Percentiles rank a stretch among this genome's conserved stretches.
Conservation (phyloP, 2,329 filamentous ascomycete species). For the Colletotrichum chlorophyti region DNA sequence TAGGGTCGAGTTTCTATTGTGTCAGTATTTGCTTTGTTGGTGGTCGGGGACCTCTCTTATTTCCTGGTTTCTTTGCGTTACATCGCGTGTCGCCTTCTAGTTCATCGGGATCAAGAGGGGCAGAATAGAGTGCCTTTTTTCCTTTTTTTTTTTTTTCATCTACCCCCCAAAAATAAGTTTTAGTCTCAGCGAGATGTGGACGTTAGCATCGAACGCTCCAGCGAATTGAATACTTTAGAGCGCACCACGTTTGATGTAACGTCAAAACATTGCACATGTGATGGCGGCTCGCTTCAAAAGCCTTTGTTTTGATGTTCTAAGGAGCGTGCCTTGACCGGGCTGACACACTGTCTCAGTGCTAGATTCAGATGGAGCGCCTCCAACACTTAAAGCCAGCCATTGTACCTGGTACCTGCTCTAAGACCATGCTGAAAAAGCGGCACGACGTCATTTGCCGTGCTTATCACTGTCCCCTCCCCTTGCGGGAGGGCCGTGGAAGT, state of each 20-base stretch:
- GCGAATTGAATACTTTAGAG: constrained; percentile 29
- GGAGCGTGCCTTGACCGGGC: constrained; percentile 3
- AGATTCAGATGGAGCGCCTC: background rate
- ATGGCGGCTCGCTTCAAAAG: background rate
- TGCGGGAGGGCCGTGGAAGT: constrained; percentile 2
- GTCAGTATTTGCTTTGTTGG: constrained; percentile 25
- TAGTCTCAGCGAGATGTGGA: constrained; percentile 25
- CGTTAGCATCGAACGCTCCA: constrained; percentile 24
- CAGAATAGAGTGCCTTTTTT: constrained; percentile 22
- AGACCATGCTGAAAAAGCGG: background rate
- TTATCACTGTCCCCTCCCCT: background rate
- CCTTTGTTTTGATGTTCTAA: background rate
- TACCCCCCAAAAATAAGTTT: constrained; percentile 16
- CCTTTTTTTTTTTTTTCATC: no score
- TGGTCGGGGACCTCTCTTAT: constrained; percentile 13
- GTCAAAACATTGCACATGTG: constrained; percentile 2
- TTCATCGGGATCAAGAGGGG: constrained; percentile 13
- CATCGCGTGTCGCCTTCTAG: constrained; percentile 13
- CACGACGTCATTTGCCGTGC: constrained; percentile 15
- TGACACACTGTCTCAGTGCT: constrained; percentile 15
- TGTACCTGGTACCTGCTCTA: background rate
- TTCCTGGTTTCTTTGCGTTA: constrained; percentile 21
- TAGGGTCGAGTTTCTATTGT: constrained; percentile 8
- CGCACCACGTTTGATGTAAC: background rate
- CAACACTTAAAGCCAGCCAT: background rate